phyloP scores from a whole-genome alignment of 2,329 filamentous ascomycete genomes.

The Colletotrichum sp. region DNA sequence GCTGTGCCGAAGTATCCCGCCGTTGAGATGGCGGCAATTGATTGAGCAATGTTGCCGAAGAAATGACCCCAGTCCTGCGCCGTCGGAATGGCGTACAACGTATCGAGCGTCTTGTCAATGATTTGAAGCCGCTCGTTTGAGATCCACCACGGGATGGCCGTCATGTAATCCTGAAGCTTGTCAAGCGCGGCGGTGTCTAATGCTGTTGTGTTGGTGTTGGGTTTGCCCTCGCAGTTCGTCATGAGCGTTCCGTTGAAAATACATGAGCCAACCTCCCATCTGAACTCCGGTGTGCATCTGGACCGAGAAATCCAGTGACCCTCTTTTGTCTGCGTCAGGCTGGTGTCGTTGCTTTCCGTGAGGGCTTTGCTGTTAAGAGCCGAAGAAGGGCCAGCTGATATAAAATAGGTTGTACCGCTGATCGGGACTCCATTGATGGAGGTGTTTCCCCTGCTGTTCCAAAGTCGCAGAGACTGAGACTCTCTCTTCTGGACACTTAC shows the following conservation, averaged over 20 bases:
- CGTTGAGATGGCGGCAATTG: not conserved
- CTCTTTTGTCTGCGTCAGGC: not conserved
- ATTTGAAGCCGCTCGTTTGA: not conserved
- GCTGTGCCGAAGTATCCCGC: not conserved
- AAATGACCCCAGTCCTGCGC: not conserved
- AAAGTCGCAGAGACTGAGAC: not conserved
- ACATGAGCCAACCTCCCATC: not conserved
- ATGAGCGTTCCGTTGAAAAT: constrained; percentile 2
- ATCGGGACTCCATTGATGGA: not conserved
- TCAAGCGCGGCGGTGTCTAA: not conserved
- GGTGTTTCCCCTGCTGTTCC: not conserved
- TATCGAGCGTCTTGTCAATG: constrained; percentile 1
- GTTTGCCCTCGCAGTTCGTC: not conserved
- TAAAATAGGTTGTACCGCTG: constrained; percentile 1
- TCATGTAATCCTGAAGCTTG: not conserved
- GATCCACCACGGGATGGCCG: not conserved
- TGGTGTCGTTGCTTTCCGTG: not conserved
- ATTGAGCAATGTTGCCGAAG: not conserved
- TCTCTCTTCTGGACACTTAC: not conserved
- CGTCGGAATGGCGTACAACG: not conserved
- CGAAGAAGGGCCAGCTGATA: not conserved
- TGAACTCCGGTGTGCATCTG: not conserved
- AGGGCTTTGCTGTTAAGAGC: not conserved
- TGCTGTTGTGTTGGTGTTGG: not conserved
- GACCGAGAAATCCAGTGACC: not conserved